phyloP scores from a whole-genome alignment of 768 basidiomycete genomes.

The Boletus rubropictus region DNA sequence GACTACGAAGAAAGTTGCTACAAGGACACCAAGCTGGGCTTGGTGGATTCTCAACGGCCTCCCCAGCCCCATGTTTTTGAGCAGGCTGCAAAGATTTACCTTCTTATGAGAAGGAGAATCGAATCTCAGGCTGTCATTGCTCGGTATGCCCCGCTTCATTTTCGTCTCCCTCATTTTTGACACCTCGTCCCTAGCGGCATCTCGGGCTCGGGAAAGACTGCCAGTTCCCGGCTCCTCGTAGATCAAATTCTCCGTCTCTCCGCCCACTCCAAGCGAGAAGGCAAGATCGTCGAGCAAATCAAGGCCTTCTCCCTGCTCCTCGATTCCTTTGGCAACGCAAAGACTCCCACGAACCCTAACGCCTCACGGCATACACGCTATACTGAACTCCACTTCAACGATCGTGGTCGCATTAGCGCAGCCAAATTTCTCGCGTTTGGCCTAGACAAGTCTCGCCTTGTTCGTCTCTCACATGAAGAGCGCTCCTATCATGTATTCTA shows the following conservation, averaged over 20 bases:
- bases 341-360: slow-evolving; percentile 56
- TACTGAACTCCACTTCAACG: slow-evolving; percentile 58
- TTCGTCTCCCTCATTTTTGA: slow-evolving; percentile 13
- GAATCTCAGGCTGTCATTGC: slow-evolving; percentile 54
- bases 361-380: slow-evolving; percentile 58
- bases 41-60: slow-evolving; percentile 33
- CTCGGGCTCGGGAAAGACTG: slow-evolving; percentile 58
- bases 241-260: slow-evolving; percentile 58
- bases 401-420: slow-evolving; percentile 48
- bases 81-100: slow-evolving; percentile 53
- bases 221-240: slow-evolving; percentile 45
- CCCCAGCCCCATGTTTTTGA: slow-evolving; percentile 60
- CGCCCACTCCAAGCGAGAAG: slow-evolving; percentile 50
- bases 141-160: slow-evolving; percentile 34
- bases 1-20: slow-evolving; percentile 53
- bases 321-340: slow-evolving; percentile 62
- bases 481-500: slow-evolving; percentile 65
- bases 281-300: slow-evolving; percentile 49
- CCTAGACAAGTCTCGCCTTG: slow-evolving; percentile 57
- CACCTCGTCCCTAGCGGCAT: slow-evolving; percentile 41
- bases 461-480: slow-evolving; percentile 51
- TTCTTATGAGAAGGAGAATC: slow-evolving; percentile 48
- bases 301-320: slow-evolving; percentile 50
- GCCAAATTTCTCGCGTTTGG: slow-evolving; percentile 57
- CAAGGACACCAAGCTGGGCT: slow-evolving; percentile 44